Percentiles rank a stretch among this genome's conserved stretches.
Conservation (phyloP, 371 early-diverging fungal species). For the Circinella minor region DNA sequence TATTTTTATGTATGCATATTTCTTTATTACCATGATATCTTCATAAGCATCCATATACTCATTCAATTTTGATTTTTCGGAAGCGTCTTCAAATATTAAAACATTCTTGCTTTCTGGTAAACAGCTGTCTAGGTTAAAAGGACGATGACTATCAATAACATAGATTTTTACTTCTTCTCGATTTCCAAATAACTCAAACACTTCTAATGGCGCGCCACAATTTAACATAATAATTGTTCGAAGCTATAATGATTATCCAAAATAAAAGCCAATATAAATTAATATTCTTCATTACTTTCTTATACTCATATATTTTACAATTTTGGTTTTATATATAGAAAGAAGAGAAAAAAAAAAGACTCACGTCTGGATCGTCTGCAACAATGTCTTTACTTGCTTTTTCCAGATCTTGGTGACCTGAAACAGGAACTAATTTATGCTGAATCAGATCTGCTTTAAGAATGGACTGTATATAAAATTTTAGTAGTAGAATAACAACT, state of each 20-base stretch:
- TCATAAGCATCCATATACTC: conserved; percentile 73
- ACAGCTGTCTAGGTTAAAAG: conserved; percentile 81
- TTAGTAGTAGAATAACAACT: background rate
- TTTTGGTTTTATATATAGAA: no score
- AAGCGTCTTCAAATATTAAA: conserved; percentile 73
- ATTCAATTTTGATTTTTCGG: conserved; percentile 63
- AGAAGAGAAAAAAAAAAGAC: background rate
- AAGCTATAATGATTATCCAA: conserved; percentile 25
- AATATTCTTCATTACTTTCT: no score
- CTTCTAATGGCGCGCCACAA: conserved; percentile 83
- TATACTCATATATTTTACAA: no score
- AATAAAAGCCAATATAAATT: background rate
- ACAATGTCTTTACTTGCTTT: conserved; percentile 58
- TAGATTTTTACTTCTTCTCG: conserved; percentile 68
- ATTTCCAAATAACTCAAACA: conserved; percentile 66
- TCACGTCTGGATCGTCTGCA: conserved; percentile 35
- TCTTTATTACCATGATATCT: conserved; percentile 54
- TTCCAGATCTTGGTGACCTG: conserved; percentile 70
- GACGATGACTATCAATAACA: conserved; percentile 88
- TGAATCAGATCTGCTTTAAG: conserved; percentile 77
- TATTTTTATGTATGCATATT: no score
- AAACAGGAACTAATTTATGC: conserved; percentile 81
- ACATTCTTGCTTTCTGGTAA: conserved; percentile 66
- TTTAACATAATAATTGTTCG: conserved; percentile 84
- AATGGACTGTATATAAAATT: conserved; percentile 46